A percentile compares a stretch with the other conserved stretches of the same genome.
These are phyloP conservation scores for Syncephalastrum contaminatum DNA, from an alignment of 371 early-diverging fungal species.

Conservation along the genomic window DNA sequence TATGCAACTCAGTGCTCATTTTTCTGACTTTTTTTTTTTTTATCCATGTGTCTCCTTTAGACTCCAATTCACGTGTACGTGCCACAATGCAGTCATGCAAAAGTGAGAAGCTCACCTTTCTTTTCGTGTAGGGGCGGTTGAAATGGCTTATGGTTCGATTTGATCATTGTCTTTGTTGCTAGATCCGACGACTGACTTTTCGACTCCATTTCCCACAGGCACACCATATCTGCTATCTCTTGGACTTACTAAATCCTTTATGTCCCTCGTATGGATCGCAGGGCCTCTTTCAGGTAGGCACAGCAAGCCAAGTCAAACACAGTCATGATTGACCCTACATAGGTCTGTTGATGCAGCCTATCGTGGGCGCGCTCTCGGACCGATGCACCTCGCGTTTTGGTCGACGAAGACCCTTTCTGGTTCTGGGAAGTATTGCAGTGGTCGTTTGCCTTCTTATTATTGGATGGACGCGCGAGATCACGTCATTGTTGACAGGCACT, in stretches of 20 bases:
- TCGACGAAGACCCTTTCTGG: constrained; percentile 72
- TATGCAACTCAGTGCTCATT: constrained; percentile 9
- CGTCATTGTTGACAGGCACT: constrained; percentile 34
- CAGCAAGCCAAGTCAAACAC: background rate
- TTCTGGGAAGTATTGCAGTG: constrained; percentile 67
- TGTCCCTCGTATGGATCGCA: constrained; percentile 95
- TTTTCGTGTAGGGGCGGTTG: constrained; percentile 57
- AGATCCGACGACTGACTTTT: too few species aligned
- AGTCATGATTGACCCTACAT: background rate
- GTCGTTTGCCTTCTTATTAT: constrained; percentile 66
- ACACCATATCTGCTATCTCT: constrained; percentile 88
- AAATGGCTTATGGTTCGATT: constrained; percentile 60
- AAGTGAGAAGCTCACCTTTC: background rate
- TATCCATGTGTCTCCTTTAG: constrained; percentile 10
- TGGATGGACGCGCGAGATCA: constrained; percentile 82
- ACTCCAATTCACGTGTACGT: constrained; percentile 48
- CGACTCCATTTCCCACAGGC: constrained; percentile 44
- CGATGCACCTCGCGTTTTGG: constrained; percentile 67
- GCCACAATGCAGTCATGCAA: constrained; percentile 3
- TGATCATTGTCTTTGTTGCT: too few species aligned
- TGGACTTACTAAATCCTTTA: constrained; percentile 80
- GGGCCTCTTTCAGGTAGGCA: constrained; percentile 89
- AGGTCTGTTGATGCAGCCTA: constrained; percentile 83
- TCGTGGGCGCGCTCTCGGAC: constrained; percentile 80
- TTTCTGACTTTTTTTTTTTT: background rate